phyloP scores from a whole-genome alignment of 2,329 filamentous ascomycete genomes.

The Cercospora sp. region DNA sequence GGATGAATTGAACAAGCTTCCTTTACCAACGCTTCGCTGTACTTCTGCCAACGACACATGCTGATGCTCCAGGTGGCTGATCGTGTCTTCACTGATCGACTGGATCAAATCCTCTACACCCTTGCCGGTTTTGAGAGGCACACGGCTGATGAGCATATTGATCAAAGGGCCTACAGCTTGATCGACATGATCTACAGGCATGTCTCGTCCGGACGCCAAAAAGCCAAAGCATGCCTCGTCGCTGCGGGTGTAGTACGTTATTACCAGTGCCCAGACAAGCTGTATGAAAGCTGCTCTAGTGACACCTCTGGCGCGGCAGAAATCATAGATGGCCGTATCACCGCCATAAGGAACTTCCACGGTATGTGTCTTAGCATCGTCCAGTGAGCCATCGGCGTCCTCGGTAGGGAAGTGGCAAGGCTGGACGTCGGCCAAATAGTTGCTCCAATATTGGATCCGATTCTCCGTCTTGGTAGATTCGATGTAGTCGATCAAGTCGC shows the following conservation, averaged over 20 bases:
- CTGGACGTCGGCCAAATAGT: conserved; percentile 33
- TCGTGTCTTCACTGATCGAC: neutral
- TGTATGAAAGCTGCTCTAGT: conserved; percentile 32
- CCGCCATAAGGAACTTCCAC: conserved; percentile 26
- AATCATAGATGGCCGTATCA: conserved; percentile 18
- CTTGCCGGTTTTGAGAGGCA: neutral
- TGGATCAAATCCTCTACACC: neutral
- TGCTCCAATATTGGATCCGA: conserved; percentile 37
- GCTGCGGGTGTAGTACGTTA: conserved; percentile 34
- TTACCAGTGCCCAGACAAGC: conserved; percentile 39
- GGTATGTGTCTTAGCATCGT: conserved; percentile 30
- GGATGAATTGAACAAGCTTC: conserved; percentile 6
- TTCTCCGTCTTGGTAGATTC: neutral
- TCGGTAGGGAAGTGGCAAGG: conserved; percentile 40
- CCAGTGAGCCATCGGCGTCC: conserved; percentile 27
- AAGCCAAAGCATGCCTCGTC: conserved; percentile 41
- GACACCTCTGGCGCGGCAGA: conserved; percentile 8
- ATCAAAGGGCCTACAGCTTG: conserved; percentile 39
- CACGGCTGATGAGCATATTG: conserved; percentile 7
- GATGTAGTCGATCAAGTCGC: neutral
- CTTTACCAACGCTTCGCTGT: neutral
- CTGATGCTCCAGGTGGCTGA: neutral
- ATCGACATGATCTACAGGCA: conserved; percentile 31
- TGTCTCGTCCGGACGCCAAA: conserved; percentile 40
- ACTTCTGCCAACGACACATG: conserved; percentile 1